Base-by-base conservation (phyloP, 1,139 yeast species). In the Meyerozyma carpophila region DNA sequence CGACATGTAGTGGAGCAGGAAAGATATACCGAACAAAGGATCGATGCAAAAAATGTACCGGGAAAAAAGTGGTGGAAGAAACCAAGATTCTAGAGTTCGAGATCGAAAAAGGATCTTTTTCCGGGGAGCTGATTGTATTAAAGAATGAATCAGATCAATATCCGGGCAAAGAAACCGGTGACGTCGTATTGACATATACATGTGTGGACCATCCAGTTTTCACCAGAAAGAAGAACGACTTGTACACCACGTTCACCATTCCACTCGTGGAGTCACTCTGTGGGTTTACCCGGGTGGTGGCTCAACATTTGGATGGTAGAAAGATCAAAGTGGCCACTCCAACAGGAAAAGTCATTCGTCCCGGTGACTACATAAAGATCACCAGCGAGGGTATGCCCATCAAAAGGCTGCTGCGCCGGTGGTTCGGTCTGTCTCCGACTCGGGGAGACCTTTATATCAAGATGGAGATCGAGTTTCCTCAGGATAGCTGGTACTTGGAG, bases 361-460 rank as follows among this genome's bases (percentile, higher is more conserved):
- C 98, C 0, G 84, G 87, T 13, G 87, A 87, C 48, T 75, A 70
- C 47, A 63, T 93, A 32, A 75, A 82, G 50, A 70, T 93, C 16
- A 64, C 73, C 34, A 79, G 80, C 38, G 97, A 91, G 61, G 98
- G 98, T 1, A 88, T 94, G 95, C 96, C 96, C 0, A 56, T 77
- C 5, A 67, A 68, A 46, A 47, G 54, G 9, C 64, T 65, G 20
- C 53, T 65, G 9, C 59, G 58, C 3, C 52, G 61, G 11, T 71
- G 77, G 76, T 68, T 68, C 43, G 56, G 61, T 11, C 52, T 59
- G 1, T 44, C 44, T 3, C 39, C 57, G 40, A 56, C 63, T 16
- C 71, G 74, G 41, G 98, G 98, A 24, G 90, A 89, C 59, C 65
- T 93, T 53, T 91, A 82, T 54, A 70, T 93, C 18, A 78, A 76